phyloP scores from a whole-genome alignment of 305 asterid genomes.

The Fraxinus dipetala region DNA sequence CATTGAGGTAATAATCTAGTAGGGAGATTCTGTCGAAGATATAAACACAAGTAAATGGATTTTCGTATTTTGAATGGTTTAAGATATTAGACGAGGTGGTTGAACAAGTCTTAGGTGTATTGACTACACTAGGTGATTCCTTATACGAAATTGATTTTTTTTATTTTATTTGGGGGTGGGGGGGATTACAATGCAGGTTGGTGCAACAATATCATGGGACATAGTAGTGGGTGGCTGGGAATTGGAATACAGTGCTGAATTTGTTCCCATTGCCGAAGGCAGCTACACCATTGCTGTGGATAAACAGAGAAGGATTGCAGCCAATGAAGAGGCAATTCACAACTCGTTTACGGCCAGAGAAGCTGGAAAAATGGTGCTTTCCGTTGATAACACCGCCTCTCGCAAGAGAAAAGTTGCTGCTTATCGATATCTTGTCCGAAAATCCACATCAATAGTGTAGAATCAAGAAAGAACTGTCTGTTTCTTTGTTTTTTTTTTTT shows the following conservation, averaged over 20 bases:
- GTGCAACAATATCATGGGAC: constrained; percentile 85
- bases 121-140: background rate
- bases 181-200: constrained; percentile 37
- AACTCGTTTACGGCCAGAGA: constrained; percentile 55
- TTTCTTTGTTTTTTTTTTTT: background rate
- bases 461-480: background rate
- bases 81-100: background rate
- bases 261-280: constrained; percentile 56
- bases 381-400: constrained; percentile 72
- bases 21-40: background rate
- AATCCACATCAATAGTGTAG: constrained; percentile 32
- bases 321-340: constrained; percentile 58
- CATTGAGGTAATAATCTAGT: constrained; percentile 58
- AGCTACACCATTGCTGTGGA: constrained; percentile 90
- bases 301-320: constrained; percentile 58
- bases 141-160: too few species aligned
- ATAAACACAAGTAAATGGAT: background rate
- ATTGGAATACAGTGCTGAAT: constrained; percentile 79
- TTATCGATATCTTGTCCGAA: constrained; percentile 71
- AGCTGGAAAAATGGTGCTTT: constrained; percentile 79
- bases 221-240: constrained; percentile 97
- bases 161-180: too few species aligned
- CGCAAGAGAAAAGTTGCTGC: constrained; percentile 83
- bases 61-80: background rate
- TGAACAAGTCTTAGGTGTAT: background rate